Conservation (phyloP, 805 yeast species). For the Kuraishia ogatae region DNA sequence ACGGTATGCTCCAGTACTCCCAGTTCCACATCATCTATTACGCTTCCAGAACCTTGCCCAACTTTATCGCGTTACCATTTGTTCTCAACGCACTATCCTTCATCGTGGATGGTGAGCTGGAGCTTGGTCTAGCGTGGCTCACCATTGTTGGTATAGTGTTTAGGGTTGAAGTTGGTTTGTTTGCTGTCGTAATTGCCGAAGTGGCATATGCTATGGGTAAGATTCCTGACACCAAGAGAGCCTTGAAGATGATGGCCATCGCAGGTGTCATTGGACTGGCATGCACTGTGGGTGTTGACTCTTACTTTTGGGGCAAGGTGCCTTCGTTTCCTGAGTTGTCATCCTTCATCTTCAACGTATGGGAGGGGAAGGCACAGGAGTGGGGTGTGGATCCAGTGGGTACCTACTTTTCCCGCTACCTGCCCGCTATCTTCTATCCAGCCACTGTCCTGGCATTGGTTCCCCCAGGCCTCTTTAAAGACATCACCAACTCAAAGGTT, state of each 20-base stretch:
- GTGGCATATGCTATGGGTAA: constrained; percentile 35
- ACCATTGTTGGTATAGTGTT: constrained; percentile 61
- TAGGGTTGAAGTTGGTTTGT: constrained; percentile 59
- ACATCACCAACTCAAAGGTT: constrained; percentile 4
- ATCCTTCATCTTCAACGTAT: constrained; percentile 65
- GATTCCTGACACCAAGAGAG: constrained; percentile 17
- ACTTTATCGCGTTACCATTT: constrained; percentile 73
- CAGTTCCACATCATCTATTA: constrained; percentile 81
- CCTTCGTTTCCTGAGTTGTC: constrained; percentile 59
- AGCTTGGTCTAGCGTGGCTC: constrained; percentile 40
- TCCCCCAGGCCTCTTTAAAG: constrained; percentile 24
- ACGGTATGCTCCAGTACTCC: constrained; percentile 43
- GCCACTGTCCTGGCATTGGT: constrained; percentile 34
- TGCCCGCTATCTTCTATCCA: constrained; percentile 36
- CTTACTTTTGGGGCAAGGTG: constrained; percentile 60
- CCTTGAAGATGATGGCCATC: constrained; percentile 28
- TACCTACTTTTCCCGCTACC: constrained; percentile 54
- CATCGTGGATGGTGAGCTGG: constrained; percentile 38
- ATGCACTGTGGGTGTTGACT: constrained; percentile 47
- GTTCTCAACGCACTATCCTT: constrained; percentile 47
- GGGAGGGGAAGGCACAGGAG: constrained; percentile 60
- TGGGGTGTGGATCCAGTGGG: constrained; percentile 83
- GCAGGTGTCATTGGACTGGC: constrained; percentile 48
- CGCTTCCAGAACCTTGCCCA: constrained; percentile 82
- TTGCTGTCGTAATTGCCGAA: constrained; percentile 41